A percentile compares a stretch with the other conserved stretches of the same genome.
These are phyloP conservation scores for Cytospora schulzeri DNA, from an alignment of 2,329 filamentous ascomycete species.

Conservation along the genomic window DNA sequence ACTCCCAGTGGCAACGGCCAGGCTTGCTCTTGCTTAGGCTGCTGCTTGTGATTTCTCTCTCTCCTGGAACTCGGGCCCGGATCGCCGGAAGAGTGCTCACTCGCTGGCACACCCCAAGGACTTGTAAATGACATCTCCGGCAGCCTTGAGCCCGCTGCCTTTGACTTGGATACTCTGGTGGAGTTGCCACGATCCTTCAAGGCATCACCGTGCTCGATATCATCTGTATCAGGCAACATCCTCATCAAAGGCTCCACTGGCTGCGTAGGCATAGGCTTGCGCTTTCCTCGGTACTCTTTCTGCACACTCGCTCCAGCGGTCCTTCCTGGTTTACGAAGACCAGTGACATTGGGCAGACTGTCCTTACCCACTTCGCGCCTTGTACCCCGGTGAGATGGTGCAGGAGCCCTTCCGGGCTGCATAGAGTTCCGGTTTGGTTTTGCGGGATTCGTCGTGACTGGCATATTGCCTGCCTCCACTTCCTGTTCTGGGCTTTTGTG, in stretches of 20 bases:
- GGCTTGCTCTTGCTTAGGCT: too few species aligned
- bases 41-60: too few species aligned
- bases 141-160: neutral
- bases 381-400: neutral
- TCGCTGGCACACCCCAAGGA: too few species aligned
- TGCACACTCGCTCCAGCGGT: neutral
- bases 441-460: conserved; percentile 7
- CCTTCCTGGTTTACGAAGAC: too few species aligned
- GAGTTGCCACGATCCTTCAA: neutral
- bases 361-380: neutral
- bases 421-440: conserved; percentile 5
- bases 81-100: too few species aligned
- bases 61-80: too few species aligned
- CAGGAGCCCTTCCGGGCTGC: neutral
- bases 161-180: neutral
- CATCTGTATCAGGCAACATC: neutral
- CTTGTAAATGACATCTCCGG: neutral
- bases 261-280: conserved; percentile 2
- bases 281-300: neutral
- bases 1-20: too few species aligned
- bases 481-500: neutral
- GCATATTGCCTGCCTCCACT: conserved; percentile 8
- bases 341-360: neutral
- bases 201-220: neutral
- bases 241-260: conserved; percentile 4